Evolutionary conservation across 306 rosid species (phyloP).

Genomic region (Acacia confusa): DNA sequence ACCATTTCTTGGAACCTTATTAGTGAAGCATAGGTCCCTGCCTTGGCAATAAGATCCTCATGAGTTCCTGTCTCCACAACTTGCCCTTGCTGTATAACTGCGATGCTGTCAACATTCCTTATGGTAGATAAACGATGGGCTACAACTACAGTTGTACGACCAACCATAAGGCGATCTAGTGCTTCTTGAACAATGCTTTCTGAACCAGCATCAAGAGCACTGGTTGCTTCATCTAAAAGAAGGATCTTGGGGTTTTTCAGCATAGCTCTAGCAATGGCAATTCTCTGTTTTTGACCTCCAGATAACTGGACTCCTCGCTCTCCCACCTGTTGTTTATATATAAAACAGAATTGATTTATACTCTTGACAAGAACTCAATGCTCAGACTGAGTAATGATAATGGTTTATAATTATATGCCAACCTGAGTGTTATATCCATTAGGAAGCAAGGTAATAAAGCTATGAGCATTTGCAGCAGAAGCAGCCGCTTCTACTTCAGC

Average conservation of each 20-base stretch:
- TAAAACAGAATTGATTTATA: not conserved
- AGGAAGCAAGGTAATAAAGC: constrained; percentile 89
- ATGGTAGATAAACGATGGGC: constrained; percentile 95
- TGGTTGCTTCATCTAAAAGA: constrained; percentile 95
- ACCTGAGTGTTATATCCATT: constrained; percentile 93
- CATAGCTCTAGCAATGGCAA: constrained; percentile 99
- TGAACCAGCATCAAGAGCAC: constrained; percentile 93
- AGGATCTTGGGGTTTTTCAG: constrained; percentile 91
- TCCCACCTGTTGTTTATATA: constrained; percentile 62
- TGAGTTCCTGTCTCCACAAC: constrained; percentile 98
- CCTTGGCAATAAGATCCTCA: constrained; percentile 79
- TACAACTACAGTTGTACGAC: constrained; percentile 89
- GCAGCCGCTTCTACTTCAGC: constrained; percentile 92
- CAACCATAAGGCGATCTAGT: constrained; percentile 90
- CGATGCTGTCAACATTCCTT: constrained; percentile 84
- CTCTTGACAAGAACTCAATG: not conserved
- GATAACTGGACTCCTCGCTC: constrained; percentile 97
- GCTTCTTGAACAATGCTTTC: constrained; percentile 99
- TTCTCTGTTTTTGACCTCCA: constrained; percentile 96
- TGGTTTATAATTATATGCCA: not conserved
- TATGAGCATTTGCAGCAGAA: constrained; percentile 95
- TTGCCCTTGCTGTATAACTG: constrained; percentile 92
- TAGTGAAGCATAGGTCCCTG: constrained; percentile 82
- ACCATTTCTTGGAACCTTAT: constrained; percentile 98
- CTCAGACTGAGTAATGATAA: not conserved